Base-by-base conservation (phyloP, 805 yeast species). In the Teunomyces kruisii region DNA sequence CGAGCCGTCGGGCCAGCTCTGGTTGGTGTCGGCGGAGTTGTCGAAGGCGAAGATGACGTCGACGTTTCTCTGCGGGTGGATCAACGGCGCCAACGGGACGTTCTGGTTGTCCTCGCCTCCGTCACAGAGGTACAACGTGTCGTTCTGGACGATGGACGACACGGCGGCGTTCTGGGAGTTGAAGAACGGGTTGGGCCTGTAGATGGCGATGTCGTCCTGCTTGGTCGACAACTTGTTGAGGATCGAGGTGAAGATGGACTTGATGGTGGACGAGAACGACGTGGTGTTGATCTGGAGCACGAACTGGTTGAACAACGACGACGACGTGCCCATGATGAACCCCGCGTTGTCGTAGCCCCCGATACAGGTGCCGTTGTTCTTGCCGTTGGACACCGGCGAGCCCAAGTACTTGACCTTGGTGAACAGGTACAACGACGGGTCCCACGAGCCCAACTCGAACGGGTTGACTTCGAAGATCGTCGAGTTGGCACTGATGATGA, bases 101-200 rank as follows among this genome's bases (percentile, higher is more conserved):
- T 85, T 85, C 61, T 85, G 89, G 7, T 74, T 45, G 59, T 86
- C 92, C 60, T 83, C 88, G 27, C 94, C 95, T 35, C 95, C 95
- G 58, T 87, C 95, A 26, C 80, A 88, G 47, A 87, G 69, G 55
- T 68, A 76, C 35, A 86, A 67, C 17, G 72, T 61, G 4, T 70
- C 70, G 39, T 74, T 61, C 3, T 64, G 47, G 16, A 65, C 62
- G 43, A 83, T 70, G 14, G 71, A 46, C 1, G 63, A 58, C 10
- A 67, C 57, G 7, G 57, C 32, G 3, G 56, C 62, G 14, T 32
- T 72, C 53, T 57, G 65, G 4, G 68, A 58, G 28, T 79, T 46
- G 44, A 63, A 68, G 66, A 84, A 84, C 12, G 64, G 65, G 40
- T 59, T 61, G 6, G 65, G 65, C 8, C 27, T 28, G 45, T 57